Conservation (phyloP, 176 grass and related monocot genomes). For the Musa acuminata region DNA sequence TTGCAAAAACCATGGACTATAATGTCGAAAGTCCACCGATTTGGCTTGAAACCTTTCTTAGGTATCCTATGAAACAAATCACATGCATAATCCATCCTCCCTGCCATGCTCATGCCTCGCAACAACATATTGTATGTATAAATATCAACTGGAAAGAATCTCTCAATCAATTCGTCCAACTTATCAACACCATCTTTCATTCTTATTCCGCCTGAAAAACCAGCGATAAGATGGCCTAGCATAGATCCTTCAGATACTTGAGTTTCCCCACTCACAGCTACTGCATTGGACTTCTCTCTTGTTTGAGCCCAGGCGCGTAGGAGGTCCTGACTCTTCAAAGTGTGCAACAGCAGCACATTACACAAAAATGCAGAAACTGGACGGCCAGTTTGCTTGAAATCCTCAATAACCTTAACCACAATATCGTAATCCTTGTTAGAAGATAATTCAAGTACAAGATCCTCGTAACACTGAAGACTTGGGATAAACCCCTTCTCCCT, state of each 20-base stretch:
- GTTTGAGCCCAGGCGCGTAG: conserved; percentile 45
- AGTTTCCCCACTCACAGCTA: conserved; percentile 27
- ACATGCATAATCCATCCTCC: conserved; percentile 79
- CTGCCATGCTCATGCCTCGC: conserved; percentile 45
- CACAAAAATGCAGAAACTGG: conserved; percentile 88
- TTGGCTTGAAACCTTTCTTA: conserved; percentile 66
- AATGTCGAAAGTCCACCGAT: conserved; percentile 80
- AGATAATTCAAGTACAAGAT: conserved; percentile 64
- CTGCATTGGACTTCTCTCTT: conserved; percentile 29
- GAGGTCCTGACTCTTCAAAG: conserved; percentile 45
- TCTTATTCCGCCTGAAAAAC: conserved; percentile 61
- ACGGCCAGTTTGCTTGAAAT: conserved; percentile 71
- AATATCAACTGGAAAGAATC: conserved; percentile 73
- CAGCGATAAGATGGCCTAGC: conserved; percentile 53
- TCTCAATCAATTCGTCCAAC: conserved; percentile 58
- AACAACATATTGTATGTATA: conserved; percentile 95
- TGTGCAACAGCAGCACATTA: conserved; percentile 84
- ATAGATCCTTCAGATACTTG: conserved; percentile 39
- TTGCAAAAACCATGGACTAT: conserved; percentile 87
- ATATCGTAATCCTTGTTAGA: conserved; percentile 50
- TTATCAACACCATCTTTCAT: conserved; percentile 47
- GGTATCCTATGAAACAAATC: conserved; percentile 57
- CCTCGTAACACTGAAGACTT: conserved; percentile 67
- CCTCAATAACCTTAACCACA: conserved; percentile 60
- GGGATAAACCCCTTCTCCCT: conserved; percentile 69